Base-by-base conservation (phyloP, 108 stramenopile genomes). In the Pseudonitzschia multiseries region DNA sequence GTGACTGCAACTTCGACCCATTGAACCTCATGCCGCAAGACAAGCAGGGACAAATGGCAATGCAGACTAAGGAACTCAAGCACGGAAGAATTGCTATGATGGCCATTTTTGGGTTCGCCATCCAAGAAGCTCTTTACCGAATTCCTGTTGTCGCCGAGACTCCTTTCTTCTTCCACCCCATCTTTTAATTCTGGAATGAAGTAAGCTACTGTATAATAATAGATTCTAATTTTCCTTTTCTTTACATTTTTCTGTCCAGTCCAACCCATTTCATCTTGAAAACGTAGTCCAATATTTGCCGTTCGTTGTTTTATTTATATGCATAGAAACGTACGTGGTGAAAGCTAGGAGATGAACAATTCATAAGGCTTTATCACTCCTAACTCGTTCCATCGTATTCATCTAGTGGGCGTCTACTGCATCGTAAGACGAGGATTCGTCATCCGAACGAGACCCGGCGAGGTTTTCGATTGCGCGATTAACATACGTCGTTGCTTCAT, bases 11-110 rank as follows among this genome's bases (percentile, higher is more conserved):
- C 51, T 93, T 93, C 72, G 92, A 93, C 61, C 88, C 90, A 14
- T 51, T 93, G 13, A 70, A 75, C 21, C 68, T 95, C 27, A 79
- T 85, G 72, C 93, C 93, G 2, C 52, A 80, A n/a, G 89, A 92
- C 70, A 82, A 84, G 53, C 79, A 66, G 18, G 89, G 81, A 20
- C 80, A 83, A 74, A 70, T 83, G 70, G 80, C 59, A 22, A 91
- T 92, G 89, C 83, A 82, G 76, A 86, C 84, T 12, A 87, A 88
- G 57, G 93, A 94, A 70, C 65, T 93, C 64, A 95, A 95, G 86
- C 87, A 97, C 72, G 96, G 96, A 27, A 79, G 96, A 24, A 53
- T 95, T 68, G 93, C 95, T 48, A 97, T 97, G 97, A 84, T 96
- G 83, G 95, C 92, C 43, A 67, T 92, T 67, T 73, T 89, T 60